phyloP scores from a whole-genome alignment of 345 rosid genomes.

The Punica granatum region DNA sequence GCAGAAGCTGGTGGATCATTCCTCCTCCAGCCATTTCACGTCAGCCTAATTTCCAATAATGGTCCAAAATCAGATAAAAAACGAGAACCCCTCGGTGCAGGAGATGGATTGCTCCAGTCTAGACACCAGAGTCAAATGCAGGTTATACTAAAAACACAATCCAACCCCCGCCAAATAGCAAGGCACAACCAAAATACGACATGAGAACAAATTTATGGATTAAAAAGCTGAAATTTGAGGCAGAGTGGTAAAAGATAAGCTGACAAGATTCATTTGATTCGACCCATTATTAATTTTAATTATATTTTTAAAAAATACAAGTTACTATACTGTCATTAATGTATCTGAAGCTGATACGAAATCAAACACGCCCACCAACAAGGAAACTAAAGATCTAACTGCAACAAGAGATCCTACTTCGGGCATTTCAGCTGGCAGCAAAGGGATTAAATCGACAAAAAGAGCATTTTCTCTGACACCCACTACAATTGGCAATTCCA shows the following conservation, averaged over 20 bases:
- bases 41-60: slow-evolving; percentile 20
- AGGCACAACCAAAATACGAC: neutral
- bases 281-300: neutral
- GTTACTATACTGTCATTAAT: neutral
- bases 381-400: neutral
- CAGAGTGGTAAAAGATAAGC: neutral
- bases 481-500: neutral
- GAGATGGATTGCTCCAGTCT: neutral
- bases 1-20: slow-evolving; percentile 77
- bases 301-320: no score
- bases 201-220: neutral
- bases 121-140: neutral
- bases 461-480: neutral
- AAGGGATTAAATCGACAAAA: neutral
- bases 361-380: neutral
- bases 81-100: neutral
- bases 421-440: neutral
- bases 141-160: no score
- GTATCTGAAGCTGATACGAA: neutral
- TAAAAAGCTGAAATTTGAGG: neutral
- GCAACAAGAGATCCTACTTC: neutral
- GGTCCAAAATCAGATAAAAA: neutral
- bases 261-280: neutral
- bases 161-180: neutral
- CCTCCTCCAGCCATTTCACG: slow-evolving; percentile 89